phyloP scores from a whole-genome alignment of 139 green algal species.

The Haematococcus lacustris region DNA sequence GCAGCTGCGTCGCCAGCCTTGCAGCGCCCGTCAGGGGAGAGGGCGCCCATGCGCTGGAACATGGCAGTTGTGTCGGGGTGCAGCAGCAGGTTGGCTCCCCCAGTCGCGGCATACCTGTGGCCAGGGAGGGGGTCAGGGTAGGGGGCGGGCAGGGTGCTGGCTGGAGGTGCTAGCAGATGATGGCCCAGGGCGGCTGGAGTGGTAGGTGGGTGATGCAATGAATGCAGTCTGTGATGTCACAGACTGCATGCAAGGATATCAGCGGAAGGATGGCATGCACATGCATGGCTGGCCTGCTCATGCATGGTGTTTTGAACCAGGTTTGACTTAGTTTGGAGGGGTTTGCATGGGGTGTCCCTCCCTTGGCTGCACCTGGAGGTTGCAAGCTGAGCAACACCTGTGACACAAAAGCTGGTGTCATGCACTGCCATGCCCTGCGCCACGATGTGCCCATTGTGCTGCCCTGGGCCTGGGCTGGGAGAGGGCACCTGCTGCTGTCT shows the following conservation, averaged over 20 bases:
- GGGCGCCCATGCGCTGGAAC: conserved; percentile 58
- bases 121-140: no score
- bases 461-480: conserved; percentile 24
- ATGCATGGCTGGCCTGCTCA: no score
- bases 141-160: no score
- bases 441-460: no score
- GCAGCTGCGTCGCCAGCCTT: conserved; percentile 75
- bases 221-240: neutral
- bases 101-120: no score
- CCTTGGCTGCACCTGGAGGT: neutral
- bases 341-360: no score
- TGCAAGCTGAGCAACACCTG: neutral
- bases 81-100: conserved; percentile 69
- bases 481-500: no score
- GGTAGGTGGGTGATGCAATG: neutral
- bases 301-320: no score
- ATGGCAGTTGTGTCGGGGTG: conserved; percentile 51
- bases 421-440: neutral
- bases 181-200: neutral
- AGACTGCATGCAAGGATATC: neutral
- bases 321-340: no score
- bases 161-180: no score
- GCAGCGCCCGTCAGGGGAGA: conserved; percentile 71
- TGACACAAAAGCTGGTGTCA: neutral
- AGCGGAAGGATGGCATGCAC: neutral